Conservation (phyloP, 2,329 filamentous ascomycete genomes). For the Fusarium fujikuroi region DNA sequence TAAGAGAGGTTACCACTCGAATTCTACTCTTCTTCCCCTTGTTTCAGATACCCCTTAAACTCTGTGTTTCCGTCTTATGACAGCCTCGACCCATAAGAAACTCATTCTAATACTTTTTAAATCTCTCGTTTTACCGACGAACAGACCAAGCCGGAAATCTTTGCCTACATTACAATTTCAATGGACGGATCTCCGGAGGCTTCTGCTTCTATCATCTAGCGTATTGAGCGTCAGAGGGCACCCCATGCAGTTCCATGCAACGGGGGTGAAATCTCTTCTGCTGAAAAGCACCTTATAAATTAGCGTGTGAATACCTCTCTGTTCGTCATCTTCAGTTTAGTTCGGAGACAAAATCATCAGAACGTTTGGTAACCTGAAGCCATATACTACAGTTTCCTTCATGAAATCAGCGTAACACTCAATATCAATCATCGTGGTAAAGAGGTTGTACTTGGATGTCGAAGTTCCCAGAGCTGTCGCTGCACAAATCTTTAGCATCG, state of each 20-base stretch:
- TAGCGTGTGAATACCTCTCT: background rate
- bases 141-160: background rate
- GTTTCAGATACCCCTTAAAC: background rate
- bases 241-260: background rate
- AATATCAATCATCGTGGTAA: too few relatives aligned
- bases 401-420: too few relatives aligned
- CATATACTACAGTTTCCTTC: too few relatives aligned
- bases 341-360: too few relatives aligned
- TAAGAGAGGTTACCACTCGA: too few relatives aligned
- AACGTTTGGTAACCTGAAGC: too few relatives aligned
- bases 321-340: too few relatives aligned
- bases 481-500: background rate
- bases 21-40: background rate
- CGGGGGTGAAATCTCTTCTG: background rate
- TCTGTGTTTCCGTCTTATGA: background rate
- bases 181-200: background rate
- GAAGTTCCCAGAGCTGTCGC: too few relatives aligned
- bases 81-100: background rate
- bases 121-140: background rate
- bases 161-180: background rate
- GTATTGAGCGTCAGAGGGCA: accelerated
- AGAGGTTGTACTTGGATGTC: too few relatives aligned
- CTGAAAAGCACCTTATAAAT: background rate
- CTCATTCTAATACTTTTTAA: background rate
- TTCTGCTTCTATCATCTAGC: background rate